Evolutionary conservation across 208 protist species (phyloP), one percentile per base, ranked within the genome.

Genomic region (Trypanosoma congolense): DNA sequence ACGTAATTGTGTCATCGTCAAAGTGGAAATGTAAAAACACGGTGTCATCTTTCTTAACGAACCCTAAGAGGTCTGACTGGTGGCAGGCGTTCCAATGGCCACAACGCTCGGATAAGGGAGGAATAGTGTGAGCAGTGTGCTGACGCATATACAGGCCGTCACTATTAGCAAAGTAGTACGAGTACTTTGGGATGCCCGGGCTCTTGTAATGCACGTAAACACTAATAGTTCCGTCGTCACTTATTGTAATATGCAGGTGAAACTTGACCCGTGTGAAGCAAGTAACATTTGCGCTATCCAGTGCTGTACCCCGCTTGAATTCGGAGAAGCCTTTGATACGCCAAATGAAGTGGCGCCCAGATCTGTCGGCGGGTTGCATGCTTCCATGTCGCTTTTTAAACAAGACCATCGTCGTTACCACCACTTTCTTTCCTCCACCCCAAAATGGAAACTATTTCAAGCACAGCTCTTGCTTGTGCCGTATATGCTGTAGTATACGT

Each of bases 141-240:
- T 93, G 85, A 4, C 85, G 74, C 82, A 91, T 85, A 31, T 75
- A 42, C 45, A 83, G 57, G 4, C 70, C 63, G 29, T 73, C 51
- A 3, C 47, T 66, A 62, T 93, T 93, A 22, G 63, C 48, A 40
- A 93, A 87, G 69, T 81, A 81, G 74, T 92, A 95, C 30, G 80
- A 85, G 73, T 93, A 95, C 73, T 95, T 95, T 30, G 88, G 88
- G 41, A 95, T 91, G 25, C 75, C 70, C 2, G 74, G 68, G 30
- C 64, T 65, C 66, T 95, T 95, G 70, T 90, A 93, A 54, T 92
- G 85, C 24, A 95, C 54, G 64, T 93, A 95, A 4, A 95, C 12
- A 28, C 88, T 85, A 22, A 93, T 56, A 59, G 77, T 70, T 14
- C 81, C 83, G 19, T 48, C 42, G 16, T 24, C 54, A 41, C 62